A percentile compares a stretch with the other conserved stretches of the same genome.
Evolutionary conservation across 805 yeast species (phyloP).

Genomic region (Clavispora vitiphila): DNA sequence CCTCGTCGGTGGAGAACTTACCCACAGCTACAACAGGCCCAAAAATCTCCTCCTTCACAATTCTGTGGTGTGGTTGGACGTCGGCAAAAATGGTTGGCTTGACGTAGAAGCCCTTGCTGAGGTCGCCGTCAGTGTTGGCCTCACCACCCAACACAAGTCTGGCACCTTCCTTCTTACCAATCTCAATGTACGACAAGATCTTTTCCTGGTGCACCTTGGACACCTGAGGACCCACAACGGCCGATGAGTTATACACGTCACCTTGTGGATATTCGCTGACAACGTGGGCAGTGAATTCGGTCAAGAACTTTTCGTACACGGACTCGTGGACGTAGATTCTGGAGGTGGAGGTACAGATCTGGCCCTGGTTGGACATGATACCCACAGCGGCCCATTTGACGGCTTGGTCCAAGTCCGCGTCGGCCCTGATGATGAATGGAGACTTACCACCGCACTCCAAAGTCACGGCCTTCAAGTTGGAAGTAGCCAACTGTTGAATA

Average conservation of each 20-base stretch:
- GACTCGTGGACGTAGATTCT: conserved; percentile 55
- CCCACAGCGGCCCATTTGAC: conserved; percentile 66
- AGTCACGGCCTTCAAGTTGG: conserved; percentile 58
- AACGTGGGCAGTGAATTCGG: conserved; percentile 41
- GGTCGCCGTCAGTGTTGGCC: conserved; percentile 31
- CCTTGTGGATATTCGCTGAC: conserved; percentile 51
- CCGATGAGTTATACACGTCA: conserved; percentile 42
- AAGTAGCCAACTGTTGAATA: conserved; percentile 57
- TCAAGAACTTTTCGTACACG: conserved; percentile 50
- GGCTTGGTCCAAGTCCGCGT: conserved; percentile 61
- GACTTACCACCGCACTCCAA: conserved; percentile 74
- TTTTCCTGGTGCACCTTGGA: conserved; percentile 53
- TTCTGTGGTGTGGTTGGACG: conserved; percentile 57
- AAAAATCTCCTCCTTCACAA: conserved; percentile 77
- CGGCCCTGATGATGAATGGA: conserved; percentile 56
- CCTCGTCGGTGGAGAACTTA: conserved; percentile 61
- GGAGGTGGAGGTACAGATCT: conserved; percentile 65
- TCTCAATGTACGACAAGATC: conserved; percentile 39
- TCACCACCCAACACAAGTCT: conserved; percentile 38
- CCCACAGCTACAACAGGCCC: conserved; percentile 79
- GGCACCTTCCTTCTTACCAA: conserved; percentile 44
- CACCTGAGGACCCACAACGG: conserved; percentile 60
- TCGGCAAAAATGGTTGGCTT: conserved; percentile 75
- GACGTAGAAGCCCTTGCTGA: conserved; percentile 56
- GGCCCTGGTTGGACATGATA: conserved; percentile 61